A percentile compares a stretch with the other conserved stretches of the same genome.
Evolutionary conservation across 1,139 yeast species (phyloP).

Genomic region (Diutina scorzettiae): DNA sequence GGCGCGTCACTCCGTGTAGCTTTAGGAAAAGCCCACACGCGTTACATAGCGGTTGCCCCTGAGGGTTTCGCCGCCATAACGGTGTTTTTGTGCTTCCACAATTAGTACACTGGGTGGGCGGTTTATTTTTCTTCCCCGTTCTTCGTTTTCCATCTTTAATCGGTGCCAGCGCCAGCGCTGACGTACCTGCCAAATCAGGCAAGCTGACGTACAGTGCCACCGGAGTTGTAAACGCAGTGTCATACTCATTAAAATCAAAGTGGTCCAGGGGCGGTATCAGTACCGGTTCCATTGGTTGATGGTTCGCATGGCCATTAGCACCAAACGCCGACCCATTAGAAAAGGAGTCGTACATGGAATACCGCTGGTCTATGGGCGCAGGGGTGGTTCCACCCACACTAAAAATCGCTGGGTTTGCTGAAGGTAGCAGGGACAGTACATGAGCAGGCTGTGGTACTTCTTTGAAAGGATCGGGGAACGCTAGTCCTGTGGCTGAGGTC

Average conservation of each 20-base stretch:
- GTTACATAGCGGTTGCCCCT: conserved; percentile 19
- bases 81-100: conserved; percentile 19
- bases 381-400: too few relatives aligned
- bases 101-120: conserved; percentile 13
- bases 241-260: conserved; percentile 2
- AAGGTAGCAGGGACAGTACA: too few relatives aligned
- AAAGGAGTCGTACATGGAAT: background rate
- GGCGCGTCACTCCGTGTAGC: conserved; percentile 19
- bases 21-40: conserved; percentile 19
- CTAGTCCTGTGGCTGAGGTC: background rate
- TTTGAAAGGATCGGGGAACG: background rate
- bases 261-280: conserved; percentile 1
- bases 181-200: background rate
- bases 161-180: background rate
- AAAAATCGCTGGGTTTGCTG: too few relatives aligned
- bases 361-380: too few relatives aligned
- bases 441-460: too few relatives aligned
- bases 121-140: background rate
- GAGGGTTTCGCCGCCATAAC: conserved; percentile 18
- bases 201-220: conserved; percentile 1
- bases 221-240: background rate
- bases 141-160: background rate
- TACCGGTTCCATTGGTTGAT: background rate
- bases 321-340: background rate
- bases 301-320: background rate